phyloP scores from a whole-genome alignment of 106 monocot genomes.

The Dioscorea dumetorum region DNA sequence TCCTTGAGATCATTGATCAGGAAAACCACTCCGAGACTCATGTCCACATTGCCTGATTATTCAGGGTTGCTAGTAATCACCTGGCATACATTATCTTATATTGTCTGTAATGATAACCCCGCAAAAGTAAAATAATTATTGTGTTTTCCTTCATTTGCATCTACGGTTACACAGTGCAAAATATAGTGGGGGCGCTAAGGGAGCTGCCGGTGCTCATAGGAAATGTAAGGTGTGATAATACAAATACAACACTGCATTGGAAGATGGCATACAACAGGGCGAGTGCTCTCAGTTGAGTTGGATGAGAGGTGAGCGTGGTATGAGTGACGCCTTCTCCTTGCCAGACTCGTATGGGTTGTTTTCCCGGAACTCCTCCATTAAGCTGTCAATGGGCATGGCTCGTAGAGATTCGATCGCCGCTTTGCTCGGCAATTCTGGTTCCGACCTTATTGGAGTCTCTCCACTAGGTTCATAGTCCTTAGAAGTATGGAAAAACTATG shows the following conservation, averaged over 20 bases:
- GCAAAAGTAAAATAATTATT: too few relatives aligned
- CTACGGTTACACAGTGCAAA: too few relatives aligned
- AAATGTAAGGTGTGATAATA: too few relatives aligned
- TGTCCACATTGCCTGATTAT: constrained; percentile 7
- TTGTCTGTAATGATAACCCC: too few relatives aligned
- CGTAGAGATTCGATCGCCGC: constrained; percentile 70
- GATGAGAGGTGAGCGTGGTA: constrained; percentile 74
- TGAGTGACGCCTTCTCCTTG: constrained; percentile 62
- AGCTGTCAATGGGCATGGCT: constrained; percentile 64
- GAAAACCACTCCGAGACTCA: constrained; percentile 61
- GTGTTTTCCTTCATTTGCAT: too few relatives aligned
- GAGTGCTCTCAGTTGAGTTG: constrained; percentile 45
- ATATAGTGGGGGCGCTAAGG: too few relatives aligned
- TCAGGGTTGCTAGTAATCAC: too few relatives aligned
- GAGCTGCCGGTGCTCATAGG: too few relatives aligned
- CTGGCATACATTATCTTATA: too few relatives aligned
- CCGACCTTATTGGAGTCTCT: constrained; percentile 62
- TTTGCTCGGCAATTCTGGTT: constrained; percentile 69
- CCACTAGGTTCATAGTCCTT: constrained; percentile 78
- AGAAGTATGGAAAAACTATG: too few relatives aligned
- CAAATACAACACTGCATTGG: too few relatives aligned
- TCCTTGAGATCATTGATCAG: constrained; percentile 63
- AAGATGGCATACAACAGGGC: too few relatives aligned
- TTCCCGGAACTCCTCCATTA: constrained; percentile 80
- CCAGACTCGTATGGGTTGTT: constrained; percentile 76